Conservation (phyloP, 2,329 filamentous ascomycete genomes). For the Penicillium occitanis region DNA sequence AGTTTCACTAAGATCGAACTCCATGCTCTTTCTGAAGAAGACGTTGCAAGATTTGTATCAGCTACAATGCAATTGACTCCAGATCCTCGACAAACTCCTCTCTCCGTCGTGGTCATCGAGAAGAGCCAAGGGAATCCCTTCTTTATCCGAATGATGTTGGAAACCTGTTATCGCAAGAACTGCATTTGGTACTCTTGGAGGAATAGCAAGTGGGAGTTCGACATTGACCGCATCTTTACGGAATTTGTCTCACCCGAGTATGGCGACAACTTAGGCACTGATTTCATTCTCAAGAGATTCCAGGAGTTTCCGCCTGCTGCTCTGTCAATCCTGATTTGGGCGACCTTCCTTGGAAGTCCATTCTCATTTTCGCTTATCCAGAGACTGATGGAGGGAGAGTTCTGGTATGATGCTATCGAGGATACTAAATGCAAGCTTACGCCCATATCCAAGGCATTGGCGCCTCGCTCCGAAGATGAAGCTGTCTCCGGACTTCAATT, state of each 20-base stretch:
- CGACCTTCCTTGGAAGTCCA: slow-evolving; percentile 73
- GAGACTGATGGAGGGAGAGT: slow-evolving; percentile 72
- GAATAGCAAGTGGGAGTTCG: slow-evolving; percentile 77
- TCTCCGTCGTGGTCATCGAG: slow-evolving; percentile 83
- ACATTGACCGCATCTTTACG: slow-evolving; percentile 80
- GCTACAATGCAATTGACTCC: slow-evolving; percentile 71
- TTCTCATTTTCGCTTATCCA: slow-evolving; percentile 84
- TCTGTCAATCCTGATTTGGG: slow-evolving; percentile 82
- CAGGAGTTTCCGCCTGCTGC: slow-evolving; percentile 72
- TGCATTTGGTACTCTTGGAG: slow-evolving; percentile 92
- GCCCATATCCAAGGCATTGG: slow-evolving; percentile 31
- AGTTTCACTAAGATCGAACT: slow-evolving; percentile 70
- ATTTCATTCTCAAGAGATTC: slow-evolving; percentile 76
- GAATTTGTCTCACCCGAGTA: slow-evolving; percentile 78
- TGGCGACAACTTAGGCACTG: slow-evolving; percentile 75
- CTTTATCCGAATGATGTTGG: slow-evolving; percentile 87
- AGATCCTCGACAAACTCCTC: slow-evolving; percentile 69
- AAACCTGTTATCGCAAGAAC: slow-evolving; percentile 78
- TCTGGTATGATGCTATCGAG: slow-evolving; percentile 58
- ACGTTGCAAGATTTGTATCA: slow-evolving; percentile 80
- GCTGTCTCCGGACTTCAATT: slow-evolving; percentile 73
- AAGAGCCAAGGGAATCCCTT: slow-evolving; percentile 88
- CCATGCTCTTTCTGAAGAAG: slow-evolving; percentile 70
- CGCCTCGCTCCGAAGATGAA: slow-evolving; percentile 64
- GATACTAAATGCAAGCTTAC: slow-evolving; percentile 5